Base-by-base conservation (phyloP, 2,329 filamentous ascomycete species). In the Iodosphaeria phyllophila region DNA sequence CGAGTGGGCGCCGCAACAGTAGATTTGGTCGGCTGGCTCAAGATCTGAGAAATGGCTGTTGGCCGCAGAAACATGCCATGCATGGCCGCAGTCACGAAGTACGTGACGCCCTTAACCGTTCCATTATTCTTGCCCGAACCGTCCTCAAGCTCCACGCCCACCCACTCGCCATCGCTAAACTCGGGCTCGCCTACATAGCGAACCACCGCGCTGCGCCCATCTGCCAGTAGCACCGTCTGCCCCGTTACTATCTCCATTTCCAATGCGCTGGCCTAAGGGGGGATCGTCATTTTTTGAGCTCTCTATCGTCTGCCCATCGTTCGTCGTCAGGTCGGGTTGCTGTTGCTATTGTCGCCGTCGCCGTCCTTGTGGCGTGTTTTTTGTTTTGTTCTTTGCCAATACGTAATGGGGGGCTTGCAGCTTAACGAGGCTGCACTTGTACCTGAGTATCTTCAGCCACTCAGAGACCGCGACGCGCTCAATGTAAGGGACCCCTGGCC, bases 91-190 rank as follows among this genome's bases (percentile, higher is more conserved):
- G 86, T 95, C 24, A 84, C 70, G 39, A 92, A 95, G 46, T 95
- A 95, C 12, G 80, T 62, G 43, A 80, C 67, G 32, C 82, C 84
- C 47, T 86, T 69, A 23, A 95, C 80, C 28, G 77, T 75, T 35
- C 86, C 86, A 60, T 95, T 82, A 40, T 95, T 95, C 57, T 95
- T 95, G 16, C 89, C 86, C 12, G 64, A 68, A 26, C 73, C 59
- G 23, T 80, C 75, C 26, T 82, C 71, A 28, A 95, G 66, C 55
- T 92, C 84, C 30, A 95, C 67, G 34, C 86, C 86, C 30, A 93
- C 60, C 82, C 84, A 95, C 32, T 78, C 71, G 33, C 84, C 86
- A 5, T 63, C 56, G 29, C 82, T 72, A 51, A 95, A 92, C 38
- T 66, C 57, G 18, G 86, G 82, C 28, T 64, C 56, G 40, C 89